phyloP scores from a whole-genome alignment of 2,329 filamentous ascomycete species.

The Penicillium sumatraense region DNA sequence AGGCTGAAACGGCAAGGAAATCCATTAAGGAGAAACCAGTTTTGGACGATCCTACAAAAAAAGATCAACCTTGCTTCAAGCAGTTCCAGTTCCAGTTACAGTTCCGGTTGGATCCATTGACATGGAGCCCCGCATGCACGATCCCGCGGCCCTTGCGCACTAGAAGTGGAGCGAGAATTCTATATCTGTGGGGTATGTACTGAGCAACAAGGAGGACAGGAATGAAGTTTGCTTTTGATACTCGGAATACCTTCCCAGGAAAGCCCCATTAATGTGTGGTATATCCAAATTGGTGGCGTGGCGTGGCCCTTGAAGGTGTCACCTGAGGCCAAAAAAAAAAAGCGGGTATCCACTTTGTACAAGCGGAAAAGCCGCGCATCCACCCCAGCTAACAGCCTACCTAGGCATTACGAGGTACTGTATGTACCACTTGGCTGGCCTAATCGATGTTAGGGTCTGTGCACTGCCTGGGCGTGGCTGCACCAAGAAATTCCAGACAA shows the following conservation, averaged over 20 bases:
- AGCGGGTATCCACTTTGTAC: neutral
- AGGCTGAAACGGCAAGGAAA: neutral
- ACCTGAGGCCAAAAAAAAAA: slow-evolving; percentile 2
- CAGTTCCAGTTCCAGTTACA: too few species aligned
- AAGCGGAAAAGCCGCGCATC: slow-evolving; percentile 3
- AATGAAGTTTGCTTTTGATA: slow-evolving; percentile 5
- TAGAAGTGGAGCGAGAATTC: neutral
- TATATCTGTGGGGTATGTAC: slow-evolving; percentile 5
- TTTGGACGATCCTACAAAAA: neutral
- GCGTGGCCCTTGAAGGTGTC: slow-evolving; percentile 2
- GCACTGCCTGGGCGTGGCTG: neutral
- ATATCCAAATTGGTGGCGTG: neutral
- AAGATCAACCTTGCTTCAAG: slow-evolving; percentile 1
- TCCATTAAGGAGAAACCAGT: neutral
- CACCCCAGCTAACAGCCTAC: too few species aligned
- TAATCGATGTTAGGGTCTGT: slow-evolving; percentile 1
- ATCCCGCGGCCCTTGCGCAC: slow-evolving; percentile 6
- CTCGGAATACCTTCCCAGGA: slow-evolving; percentile 12
- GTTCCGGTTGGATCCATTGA: neutral
- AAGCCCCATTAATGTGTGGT: neutral
- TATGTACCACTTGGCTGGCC: too few species aligned
- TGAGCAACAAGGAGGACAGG: neutral
- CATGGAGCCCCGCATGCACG: slow-evolving; percentile 8
- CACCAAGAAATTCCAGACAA: slow-evolving; percentile 2
- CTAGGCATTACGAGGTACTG: too few species aligned